Evolutionary conservation across 345 rosid genomes (phyloP), one percentile per base, ranked within the genome.

Genomic region (Erodium maritimum): DNA sequence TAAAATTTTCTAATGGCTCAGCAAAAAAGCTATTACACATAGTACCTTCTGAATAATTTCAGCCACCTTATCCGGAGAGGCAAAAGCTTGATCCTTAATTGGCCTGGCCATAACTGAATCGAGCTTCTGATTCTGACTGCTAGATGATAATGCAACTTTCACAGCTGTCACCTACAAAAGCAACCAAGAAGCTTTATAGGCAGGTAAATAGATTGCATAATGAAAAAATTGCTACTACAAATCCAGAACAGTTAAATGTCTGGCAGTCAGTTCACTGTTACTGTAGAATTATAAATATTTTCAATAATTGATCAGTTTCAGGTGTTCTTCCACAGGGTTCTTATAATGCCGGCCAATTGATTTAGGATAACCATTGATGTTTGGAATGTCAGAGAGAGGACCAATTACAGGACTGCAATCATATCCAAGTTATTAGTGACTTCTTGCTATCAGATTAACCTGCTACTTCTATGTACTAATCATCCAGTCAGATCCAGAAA

Each of bases 81-180:
- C 95, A 52, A 93, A 93, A 56, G 99, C 99, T 69, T 89, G 96
- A 61, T 93, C 96, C 77, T 82, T 93, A 52, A 93, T 85, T 45
- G 95, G 95, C 75, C 75, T 93, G 75, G 82, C 63, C 91, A 83
- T 85, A 61, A 77, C 77, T 4, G 88, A 78, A 59, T 86, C 95
- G 57, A 66, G 77, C 61, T 78, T 85, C 50, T 81, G 73, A 67
- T 72, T 86, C 70, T 83, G 94, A 63, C 73, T 64, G 51, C 82
- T 78, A 16, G 79, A 73, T 51, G 90, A 86, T 50, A 84, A 72
- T 21, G 99, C 79, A 68, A 84, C 87, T 81, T 76, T 86, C 23
- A 91, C 87, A 20, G 95, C 95, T n/a, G 96, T 84, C 65, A 85
- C 99, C 96, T 89, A 67, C 57, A 70, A 56, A 65, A 65, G 51